Conservation (phyloP, 768 basidiomycete genomes). For the Suillus spraguei region DNA sequence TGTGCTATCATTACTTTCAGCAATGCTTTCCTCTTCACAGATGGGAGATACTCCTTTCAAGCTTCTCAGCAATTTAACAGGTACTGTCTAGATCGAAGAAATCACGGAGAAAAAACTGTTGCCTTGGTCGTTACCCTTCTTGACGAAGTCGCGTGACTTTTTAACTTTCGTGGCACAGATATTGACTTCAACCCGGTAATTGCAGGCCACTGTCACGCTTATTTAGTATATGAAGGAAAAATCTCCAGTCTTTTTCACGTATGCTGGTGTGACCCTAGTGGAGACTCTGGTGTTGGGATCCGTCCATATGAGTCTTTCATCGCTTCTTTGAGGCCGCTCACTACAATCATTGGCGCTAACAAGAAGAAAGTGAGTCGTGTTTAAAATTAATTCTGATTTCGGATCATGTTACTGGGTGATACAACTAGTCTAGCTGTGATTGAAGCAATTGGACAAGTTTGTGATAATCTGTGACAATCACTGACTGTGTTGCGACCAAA, state of each 20-base stretch:
- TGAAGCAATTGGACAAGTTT: conserved; percentile 72
- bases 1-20: conserved; percentile 75
- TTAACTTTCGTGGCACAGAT: conserved; percentile 90
- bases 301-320: conserved; percentile 72
- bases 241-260: conserved; percentile 82
- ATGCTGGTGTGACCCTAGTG: conserved; percentile 73
- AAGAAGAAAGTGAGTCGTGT: conserved; percentile 32
- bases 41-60: conserved; percentile 94
- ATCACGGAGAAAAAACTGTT: conserved; percentile 54
- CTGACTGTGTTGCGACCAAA: conserved; percentile 10
- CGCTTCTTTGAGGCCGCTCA: conserved; percentile 57
- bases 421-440: conserved; percentile 83
- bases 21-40: conserved; percentile 86
- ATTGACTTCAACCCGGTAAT: conserved; percentile 82
- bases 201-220: conserved; percentile 1
- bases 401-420: conserved; percentile 78
- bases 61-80: conserved; percentile 86
- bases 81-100: conserved; percentile 56
- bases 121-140: conserved; percentile 83
- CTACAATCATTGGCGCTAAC: conserved; percentile 33
- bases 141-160: conserved; percentile 94
- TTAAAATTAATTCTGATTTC: conserved; percentile 13
- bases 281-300: conserved; percentile 55
- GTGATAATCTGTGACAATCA: conserved; percentile 8
- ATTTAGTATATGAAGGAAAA: background rate